Percentiles rank a stretch among this genome's conserved stretches.
phyloP scores from a whole-genome alignment of 2,329 filamentous ascomycete genomes.

The Furcasterigmium furcatum region DNA sequence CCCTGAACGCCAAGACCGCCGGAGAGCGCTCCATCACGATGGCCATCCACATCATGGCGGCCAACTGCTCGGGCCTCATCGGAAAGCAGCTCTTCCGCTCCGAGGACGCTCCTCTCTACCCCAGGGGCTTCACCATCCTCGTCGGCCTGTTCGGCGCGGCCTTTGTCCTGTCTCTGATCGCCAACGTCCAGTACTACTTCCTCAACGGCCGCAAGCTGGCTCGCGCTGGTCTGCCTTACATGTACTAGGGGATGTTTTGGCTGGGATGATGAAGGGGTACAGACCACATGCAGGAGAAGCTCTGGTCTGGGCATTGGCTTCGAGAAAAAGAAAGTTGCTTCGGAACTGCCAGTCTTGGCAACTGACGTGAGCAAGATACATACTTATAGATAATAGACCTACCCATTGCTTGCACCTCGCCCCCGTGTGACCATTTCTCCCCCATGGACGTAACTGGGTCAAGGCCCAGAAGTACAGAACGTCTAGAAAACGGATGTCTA shows the following conservation, averaged over 20 bases:
- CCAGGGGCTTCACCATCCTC: conserved; percentile 21
- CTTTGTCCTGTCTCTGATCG: conserved; percentile 6
- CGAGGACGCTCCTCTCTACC: conserved; percentile 23
- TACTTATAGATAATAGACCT: too few species aligned
- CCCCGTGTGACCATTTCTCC: too few species aligned
- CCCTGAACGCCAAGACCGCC: conserved; percentile 21
- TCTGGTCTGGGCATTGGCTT: too few species aligned
- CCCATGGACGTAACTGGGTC: too few species aligned
- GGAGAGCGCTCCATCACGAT: conserved; percentile 26
- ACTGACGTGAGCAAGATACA: too few species aligned
- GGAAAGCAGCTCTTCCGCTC: conserved; percentile 25
- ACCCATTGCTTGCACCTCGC: too few species aligned
- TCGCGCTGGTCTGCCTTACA: background rate
- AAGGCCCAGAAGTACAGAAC: too few species aligned
- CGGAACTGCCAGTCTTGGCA: too few species aligned
- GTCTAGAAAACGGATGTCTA: too few species aligned
- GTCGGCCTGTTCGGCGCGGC: conserved; percentile 12
- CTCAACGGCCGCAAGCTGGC: conserved; percentile 1
- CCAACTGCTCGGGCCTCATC: conserved; percentile 24
- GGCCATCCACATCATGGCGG: conserved; percentile 27
- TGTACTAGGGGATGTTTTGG: background rate
- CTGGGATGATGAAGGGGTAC: too few species aligned
- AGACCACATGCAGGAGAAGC: too few species aligned
- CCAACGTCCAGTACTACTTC: conserved; percentile 11
- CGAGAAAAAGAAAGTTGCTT: too few species aligned